phyloP scores from a whole-genome alignment of 225 moss, liverwort and hornwort genomes.

The Sphagnum tenellum region DNA sequence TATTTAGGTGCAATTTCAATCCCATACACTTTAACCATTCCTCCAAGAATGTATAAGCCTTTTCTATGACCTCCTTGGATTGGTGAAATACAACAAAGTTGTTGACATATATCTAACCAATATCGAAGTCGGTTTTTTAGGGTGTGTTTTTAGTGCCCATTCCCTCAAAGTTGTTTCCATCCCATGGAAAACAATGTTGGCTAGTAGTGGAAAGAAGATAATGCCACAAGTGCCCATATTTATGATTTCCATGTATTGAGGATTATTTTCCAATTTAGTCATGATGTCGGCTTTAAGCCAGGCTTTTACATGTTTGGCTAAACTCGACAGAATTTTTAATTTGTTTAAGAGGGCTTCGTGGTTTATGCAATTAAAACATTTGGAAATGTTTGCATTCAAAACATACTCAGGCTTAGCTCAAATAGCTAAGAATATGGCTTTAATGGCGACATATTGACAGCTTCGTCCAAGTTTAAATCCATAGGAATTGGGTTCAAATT shows the following conservation, averaged over 20 bases:
- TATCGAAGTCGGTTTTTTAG: no score
- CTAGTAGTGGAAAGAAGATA: slow-evolving; percentile 2
- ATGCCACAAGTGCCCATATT: not conserved
- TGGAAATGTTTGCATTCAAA: no score
- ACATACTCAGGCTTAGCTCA: no score
- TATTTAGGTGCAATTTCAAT: not conserved
- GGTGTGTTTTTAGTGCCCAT: no score
- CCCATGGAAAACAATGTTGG: slow-evolving; percentile 8
- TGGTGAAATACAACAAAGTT: no score
- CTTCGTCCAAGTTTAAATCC: no score
- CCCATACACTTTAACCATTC: not conserved
- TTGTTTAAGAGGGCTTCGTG: slow-evolving; percentile 7
- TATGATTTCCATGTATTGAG: not conserved
- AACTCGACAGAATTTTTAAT: slow-evolving; percentile 4
- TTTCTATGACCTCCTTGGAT: no score
- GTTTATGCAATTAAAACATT: slow-evolving; percentile 7
- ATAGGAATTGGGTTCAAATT: no score
- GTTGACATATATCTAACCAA: no score
- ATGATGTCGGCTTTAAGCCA: slow-evolving; percentile 4
- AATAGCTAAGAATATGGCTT: no score
- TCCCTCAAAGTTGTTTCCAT: not conserved
- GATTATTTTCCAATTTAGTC: slow-evolving; percentile 6
- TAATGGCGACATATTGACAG: no score
- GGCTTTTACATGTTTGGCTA: slow-evolving; percentile 1
- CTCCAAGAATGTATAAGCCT: no score